Conservation (phyloP, 2,329 filamentous ascomycete species). For the Stemphylium beticola region DNA sequence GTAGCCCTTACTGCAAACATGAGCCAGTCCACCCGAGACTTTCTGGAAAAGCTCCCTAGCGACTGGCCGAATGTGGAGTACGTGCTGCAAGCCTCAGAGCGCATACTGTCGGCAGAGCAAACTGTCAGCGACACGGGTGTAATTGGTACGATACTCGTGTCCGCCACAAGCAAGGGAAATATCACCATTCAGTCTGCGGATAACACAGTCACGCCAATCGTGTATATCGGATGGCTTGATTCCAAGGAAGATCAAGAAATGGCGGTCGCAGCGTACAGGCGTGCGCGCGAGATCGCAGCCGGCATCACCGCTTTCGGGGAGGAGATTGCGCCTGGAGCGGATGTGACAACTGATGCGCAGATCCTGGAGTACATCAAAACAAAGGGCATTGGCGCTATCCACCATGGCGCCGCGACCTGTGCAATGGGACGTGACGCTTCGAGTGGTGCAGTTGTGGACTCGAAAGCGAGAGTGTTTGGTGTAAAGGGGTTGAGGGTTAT, state of each 20-base stretch:
- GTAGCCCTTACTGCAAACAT: conserved; percentile 3
- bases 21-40: conserved; percentile 9
- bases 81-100: conserved; percentile 3
- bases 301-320: conserved; percentile 7
- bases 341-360: conserved; percentile 8
- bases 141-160: conserved; percentile 7
- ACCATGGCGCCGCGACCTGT: conserved; percentile 7
- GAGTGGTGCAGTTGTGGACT: conserved; percentile 7
- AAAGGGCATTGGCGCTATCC: conserved; percentile 8
- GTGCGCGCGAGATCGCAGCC: conserved; percentile 7
- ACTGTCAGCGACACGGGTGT: conserved; percentile 6
- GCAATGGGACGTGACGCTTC: conserved; percentile 3
- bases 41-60: background rate
- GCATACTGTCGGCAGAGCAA: background rate
- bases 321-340: conserved; percentile 9
- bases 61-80: conserved; percentile 14
- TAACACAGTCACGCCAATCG: conserved; percentile 1
- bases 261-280: conserved; percentile 11
- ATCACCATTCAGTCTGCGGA: conserved; percentile 10
- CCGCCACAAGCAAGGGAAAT: conserved; percentile 9
- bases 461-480: conserved; percentile 10
- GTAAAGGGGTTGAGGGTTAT: conserved; percentile 10
- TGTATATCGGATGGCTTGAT: conserved; percentile 8
- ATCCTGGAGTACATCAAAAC: conserved; percentile 10
- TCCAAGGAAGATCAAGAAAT: conserved; percentile 10